Evolutionary conservation across 1,139 yeast species (phyloP), one percentile per base, ranked within the genome.

Genomic region (Kurtzmaniella quercitrusa): DNA sequence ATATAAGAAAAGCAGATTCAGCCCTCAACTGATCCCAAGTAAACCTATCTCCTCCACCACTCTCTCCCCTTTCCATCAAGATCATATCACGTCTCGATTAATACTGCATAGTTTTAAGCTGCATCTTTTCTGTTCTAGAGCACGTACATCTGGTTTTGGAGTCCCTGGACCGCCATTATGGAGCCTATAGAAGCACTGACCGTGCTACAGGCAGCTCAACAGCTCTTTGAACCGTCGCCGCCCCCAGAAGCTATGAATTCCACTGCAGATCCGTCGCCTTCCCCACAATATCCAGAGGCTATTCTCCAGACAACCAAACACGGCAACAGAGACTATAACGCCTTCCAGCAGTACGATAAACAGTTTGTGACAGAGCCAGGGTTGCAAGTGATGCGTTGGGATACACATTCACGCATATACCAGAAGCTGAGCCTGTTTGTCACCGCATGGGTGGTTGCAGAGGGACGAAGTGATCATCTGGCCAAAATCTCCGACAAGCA

Each of bases 321-420:
- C 15, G 74, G 66, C 10, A 65, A 63, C 50, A 60, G 58, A 47
- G 61, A 56, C 50, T 68, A 66, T 44, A 49, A 55, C 2, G 58
- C 68, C 14, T 63, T 66, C 44, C 77, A 72, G 51, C 54, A 73
- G 18, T 60, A 63, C 49, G 58, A 55, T 17, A 58, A 63, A 38
- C 77, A 70, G 51, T 70, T 70, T 50, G 55, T 67, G 10, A 52
- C 50, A 3, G 46, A 48, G 7, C 47, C 47, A 2, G 42, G 44
- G 2, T 49, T 48, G 10, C 37, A 50, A 9, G 50, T 66, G 15
- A 62, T 65, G 33, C 69, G 72, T 55, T 71, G 75, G 73, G 51
- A 29, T 11, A 34, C 48, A 34, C 57, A 59, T 40, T 63, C 72
- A 6, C 44, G 55, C 7, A 59, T 72, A 14, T 66, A 66, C 37